These are phyloP conservation scores for Cordyceps tenuipes DNA, from an alignment of 2,329 filamentous ascomycete species.

Conservation along the genomic window DNA sequence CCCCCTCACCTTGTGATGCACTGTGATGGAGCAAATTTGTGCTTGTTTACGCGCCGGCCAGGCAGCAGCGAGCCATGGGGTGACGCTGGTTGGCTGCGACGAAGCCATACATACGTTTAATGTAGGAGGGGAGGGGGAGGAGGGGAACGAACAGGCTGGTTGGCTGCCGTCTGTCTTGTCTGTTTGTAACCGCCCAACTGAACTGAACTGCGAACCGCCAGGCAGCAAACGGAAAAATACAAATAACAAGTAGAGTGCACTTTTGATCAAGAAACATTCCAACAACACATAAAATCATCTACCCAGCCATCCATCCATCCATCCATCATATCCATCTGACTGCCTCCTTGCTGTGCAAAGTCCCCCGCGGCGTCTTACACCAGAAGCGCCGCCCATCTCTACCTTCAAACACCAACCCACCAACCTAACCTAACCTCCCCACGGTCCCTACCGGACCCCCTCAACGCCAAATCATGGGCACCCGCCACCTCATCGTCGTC, in stretches of 20 bases:
- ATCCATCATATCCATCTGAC: neutral
- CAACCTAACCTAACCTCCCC: neutral
- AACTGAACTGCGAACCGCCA: neutral
- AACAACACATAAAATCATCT: neutral
- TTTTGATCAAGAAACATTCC: too few species aligned
- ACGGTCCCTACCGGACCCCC: neutral
- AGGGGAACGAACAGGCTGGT: too few species aligned
- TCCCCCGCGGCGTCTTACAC: neutral
- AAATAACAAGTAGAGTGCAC: neutral
- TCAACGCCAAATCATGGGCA: constrained; percentile 1
- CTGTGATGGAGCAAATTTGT: neutral
- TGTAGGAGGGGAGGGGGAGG: neutral
- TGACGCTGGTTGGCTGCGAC: neutral
- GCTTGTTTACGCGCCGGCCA: neutral
- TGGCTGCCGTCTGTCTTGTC: neutral
- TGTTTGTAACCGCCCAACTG: neutral
- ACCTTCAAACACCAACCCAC: neutral
- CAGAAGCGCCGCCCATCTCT: neutral
- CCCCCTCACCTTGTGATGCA: neutral
- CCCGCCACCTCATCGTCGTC: constrained; percentile 10
- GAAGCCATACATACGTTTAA: neutral
- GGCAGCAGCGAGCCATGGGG: neutral
- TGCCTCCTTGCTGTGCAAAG: neutral
- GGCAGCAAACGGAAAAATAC: neutral
- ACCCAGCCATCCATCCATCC: too few species aligned